A percentile compares a stretch with the other conserved stretches of the same genome.
Evolutionary conservation across 2,329 filamentous ascomycete genomes (phyloP).

Genomic region (Penicillium glabrum): DNA sequence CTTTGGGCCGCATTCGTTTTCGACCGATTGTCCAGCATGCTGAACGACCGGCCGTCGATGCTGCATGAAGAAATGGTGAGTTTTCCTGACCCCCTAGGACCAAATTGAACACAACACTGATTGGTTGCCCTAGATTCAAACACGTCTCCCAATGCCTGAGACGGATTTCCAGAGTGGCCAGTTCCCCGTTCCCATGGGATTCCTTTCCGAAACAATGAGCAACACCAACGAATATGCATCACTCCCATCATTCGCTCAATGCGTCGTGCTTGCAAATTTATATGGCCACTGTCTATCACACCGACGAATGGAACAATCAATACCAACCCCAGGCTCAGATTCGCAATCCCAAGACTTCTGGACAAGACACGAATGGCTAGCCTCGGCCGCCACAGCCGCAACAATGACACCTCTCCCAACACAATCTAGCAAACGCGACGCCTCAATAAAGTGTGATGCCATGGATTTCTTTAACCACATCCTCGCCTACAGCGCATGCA

Average conservation of each 20-base stretch:
- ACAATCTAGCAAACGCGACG: background rate
- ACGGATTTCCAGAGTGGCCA: background rate
- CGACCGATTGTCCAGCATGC: conserved; percentile 6
- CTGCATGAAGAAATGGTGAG: conserved; percentile 6
- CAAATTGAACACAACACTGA: background rate
- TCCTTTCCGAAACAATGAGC: background rate
- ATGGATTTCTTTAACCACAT: background rate
- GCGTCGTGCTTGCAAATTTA: background rate
- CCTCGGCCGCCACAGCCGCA: background rate
- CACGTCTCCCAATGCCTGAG: conserved; percentile 5
- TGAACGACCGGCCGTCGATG: conserved; percentile 3
- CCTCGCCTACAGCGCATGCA: background rate
- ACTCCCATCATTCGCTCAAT: conserved; percentile 4
- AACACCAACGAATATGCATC: background rate
- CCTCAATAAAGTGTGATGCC: background rate
- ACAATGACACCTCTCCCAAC: background rate
- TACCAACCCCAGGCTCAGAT: background rate
- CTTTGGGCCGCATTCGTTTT: conserved; percentile 6
- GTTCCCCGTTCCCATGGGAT: background rate
- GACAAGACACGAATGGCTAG: conserved; percentile 2
- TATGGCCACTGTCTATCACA: conserved; percentile 1
- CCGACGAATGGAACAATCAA: background rate
- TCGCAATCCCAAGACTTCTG: conserved; percentile 5
- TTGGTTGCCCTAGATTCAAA: background rate
- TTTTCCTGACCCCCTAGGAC: background rate